Conservation (phyloP, 768 basidiomycete genomes). For the Psilocybe cyanescens region DNA sequence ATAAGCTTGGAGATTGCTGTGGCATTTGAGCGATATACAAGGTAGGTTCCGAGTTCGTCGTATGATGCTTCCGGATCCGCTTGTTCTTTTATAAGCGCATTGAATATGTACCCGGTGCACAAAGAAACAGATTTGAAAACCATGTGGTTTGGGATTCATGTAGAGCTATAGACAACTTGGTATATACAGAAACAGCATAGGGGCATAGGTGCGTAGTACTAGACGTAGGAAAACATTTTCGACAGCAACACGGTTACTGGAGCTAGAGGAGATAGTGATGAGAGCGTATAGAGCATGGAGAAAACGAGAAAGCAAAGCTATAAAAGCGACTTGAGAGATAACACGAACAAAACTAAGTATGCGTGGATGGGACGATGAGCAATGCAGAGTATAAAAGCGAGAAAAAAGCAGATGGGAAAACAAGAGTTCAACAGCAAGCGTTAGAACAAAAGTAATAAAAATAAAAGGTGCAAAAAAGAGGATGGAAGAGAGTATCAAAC, state of each 20-base stretch:
- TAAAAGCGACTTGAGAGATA: slow-evolving; percentile 15
- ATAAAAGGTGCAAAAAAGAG: background rate
- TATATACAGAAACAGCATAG: slow-evolving; percentile 22
- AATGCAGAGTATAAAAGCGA: slow-evolving; percentile 15
- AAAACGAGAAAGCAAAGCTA: slow-evolving; percentile 10
- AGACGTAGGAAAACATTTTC: slow-evolving; percentile 20
- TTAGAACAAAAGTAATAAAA: slow-evolving; percentile 20
- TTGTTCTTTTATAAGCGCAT: background rate
- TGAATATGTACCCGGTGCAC: no score
- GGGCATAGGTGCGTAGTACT: slow-evolving; percentile 23
- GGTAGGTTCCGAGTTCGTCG: background rate
- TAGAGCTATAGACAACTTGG: slow-evolving; percentile 13
- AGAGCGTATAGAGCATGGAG: slow-evolving; percentile 19
- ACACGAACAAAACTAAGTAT: slow-evolving; percentile 14
- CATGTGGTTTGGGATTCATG: no score
- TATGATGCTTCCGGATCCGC: background rate
- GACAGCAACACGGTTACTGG: slow-evolving; percentile 24
- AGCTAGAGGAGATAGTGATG: background rate
- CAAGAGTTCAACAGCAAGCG: slow-evolving; percentile 9
- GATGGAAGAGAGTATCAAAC: background rate
- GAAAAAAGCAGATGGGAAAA: slow-evolving; percentile 2
- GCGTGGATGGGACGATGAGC: slow-evolving; percentile 6
- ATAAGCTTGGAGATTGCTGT: background rate
- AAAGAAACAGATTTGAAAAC: no score
- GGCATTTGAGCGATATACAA: background rate